Evolutionary conservation across 768 basidiomycete genomes (phyloP).

Genomic region (Melanogaster broomeanus): DNA sequence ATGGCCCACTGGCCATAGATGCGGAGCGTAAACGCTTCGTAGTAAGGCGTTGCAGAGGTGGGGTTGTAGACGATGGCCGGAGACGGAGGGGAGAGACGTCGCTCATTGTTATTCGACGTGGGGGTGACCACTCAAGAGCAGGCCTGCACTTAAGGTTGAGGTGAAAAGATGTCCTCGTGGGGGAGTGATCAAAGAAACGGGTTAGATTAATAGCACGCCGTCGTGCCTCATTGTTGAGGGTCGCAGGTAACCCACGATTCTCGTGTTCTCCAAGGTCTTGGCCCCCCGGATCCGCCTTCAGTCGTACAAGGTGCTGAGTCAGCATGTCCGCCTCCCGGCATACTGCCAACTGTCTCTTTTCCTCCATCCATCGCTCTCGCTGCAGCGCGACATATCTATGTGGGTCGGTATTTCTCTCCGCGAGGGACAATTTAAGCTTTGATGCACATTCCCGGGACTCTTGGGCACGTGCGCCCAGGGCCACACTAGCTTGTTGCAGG

Average conservation of each 20-base stretch:
- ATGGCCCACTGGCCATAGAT: slow-evolving; percentile 27
- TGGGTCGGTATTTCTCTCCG: slow-evolving; percentile 41
- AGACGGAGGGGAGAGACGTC: slow-evolving; percentile 37
- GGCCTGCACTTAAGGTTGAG: slow-evolving; percentile 32
- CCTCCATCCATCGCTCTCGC: slow-evolving; percentile 53
- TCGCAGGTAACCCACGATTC: slow-evolving; percentile 15
- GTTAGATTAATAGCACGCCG: slow-evolving; percentile 40
- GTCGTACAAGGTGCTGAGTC: slow-evolving; percentile 35
- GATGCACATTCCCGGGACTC: slow-evolving; percentile 46
- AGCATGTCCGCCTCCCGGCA: slow-evolving; percentile 39
- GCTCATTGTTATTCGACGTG: slow-evolving; percentile 37
- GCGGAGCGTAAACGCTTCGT: slow-evolving; percentile 24
- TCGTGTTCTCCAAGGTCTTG: slow-evolving; percentile 12
- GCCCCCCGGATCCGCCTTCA: slow-evolving; percentile 30
- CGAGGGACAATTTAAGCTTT: slow-evolving; percentile 40
- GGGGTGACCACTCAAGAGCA: slow-evolving; percentile 28
- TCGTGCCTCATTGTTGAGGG: slow-evolving; percentile 26
- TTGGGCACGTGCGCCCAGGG: slow-evolving; percentile 44
- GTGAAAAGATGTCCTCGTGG: slow-evolving; percentile 34
- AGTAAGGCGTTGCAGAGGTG: slow-evolving; percentile 27
- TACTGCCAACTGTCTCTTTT: slow-evolving; percentile 41
- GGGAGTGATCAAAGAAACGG: slow-evolving; percentile 39
- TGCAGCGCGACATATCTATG: slow-evolving; percentile 39
- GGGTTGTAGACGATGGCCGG: slow-evolving; percentile 30
- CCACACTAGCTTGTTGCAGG: slow-evolving; percentile 44